Conservation (phyloP, 768 basidiomycete genomes). For the Asterophora parasitica region DNA sequence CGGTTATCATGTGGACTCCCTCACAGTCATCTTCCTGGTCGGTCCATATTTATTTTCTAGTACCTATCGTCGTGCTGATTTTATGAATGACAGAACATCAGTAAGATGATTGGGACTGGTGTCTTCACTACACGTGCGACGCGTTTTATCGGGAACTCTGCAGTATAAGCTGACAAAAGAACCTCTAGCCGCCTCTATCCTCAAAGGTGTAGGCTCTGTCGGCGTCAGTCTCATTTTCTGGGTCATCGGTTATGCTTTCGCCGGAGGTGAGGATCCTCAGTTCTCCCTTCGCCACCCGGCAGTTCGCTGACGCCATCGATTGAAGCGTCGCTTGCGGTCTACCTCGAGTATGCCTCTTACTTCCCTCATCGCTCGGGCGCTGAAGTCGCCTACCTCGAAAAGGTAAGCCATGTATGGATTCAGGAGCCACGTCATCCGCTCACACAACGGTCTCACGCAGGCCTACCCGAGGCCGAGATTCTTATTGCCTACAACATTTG, state of each 20-base stretch:
- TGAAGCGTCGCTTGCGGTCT: constrained; percentile 32
- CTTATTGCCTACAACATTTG: constrained; percentile 39
- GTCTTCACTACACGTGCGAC: constrained; percentile 27
- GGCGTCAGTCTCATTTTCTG: constrained; percentile 36
- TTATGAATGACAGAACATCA: constrained; percentile 24
- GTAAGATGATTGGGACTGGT: constrained; percentile 36
- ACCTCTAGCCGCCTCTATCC: constrained; percentile 27
- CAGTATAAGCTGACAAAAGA: neutral
- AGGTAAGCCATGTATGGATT: constrained; percentile 19
- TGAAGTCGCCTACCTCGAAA: constrained; percentile 43
- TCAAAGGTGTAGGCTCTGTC: constrained; percentile 32
- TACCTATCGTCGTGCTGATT: neutral
- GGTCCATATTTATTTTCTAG: neutral
- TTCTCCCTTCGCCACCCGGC: neutral
- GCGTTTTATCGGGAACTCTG: neutral
- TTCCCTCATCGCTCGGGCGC: constrained; percentile 48
- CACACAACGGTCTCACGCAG: constrained; percentile 14
- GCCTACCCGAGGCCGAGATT: constrained; percentile 39
- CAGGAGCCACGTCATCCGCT: neutral
- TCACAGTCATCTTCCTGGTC: constrained; percentile 15
- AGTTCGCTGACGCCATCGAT: neutral
- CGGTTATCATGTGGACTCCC: constrained; percentile 29
- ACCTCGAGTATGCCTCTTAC: constrained; percentile 40
- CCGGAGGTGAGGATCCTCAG: constrained; percentile 23
- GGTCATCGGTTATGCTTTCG: constrained; percentile 34